Percentiles rank a stretch among this genome's conserved stretches.
These are phyloP conservation scores for Trichomonascaceae sp. DNA, from an alignment of 1,139 yeast species.

Conservation along the genomic window DNA sequence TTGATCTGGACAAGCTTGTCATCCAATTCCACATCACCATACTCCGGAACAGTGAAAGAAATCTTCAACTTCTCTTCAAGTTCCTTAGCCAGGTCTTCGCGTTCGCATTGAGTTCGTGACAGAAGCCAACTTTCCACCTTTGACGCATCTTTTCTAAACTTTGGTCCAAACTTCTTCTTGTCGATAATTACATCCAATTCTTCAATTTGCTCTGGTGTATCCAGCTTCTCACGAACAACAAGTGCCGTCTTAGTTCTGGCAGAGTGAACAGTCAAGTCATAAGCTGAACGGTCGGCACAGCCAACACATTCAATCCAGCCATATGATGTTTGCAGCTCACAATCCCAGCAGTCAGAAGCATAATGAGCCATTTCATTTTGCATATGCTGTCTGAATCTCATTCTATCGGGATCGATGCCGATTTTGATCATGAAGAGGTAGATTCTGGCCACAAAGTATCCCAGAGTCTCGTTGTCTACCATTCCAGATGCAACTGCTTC, in stretches of 20 bases:
- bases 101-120: constrained; percentile 76
- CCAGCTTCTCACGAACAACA: constrained; percentile 85
- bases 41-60: constrained; percentile 52
- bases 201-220: constrained; percentile 78
- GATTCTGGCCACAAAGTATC: constrained; percentile 93
- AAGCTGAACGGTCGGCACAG: constrained; percentile 98
- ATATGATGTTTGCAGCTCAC: constrained; percentile 88
- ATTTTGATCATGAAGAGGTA: constrained; percentile 76
- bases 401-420: constrained; percentile 77
- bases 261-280: constrained; percentile 91
- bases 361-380: constrained; percentile 99
- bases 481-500: constrained; percentile 83
- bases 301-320: constrained; percentile 99
- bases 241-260: constrained; percentile 92
- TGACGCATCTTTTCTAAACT: constrained; percentile 95
- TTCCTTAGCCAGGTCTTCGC: constrained; percentile 69
- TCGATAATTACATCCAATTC: constrained; percentile 77
- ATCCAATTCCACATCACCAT: constrained; percentile 65
- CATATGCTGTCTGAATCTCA: constrained; percentile 99
- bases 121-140: constrained; percentile 76
- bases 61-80: constrained; percentile 61
- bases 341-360: constrained; percentile 99
- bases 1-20: constrained; percentile 65
- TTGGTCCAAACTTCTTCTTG: constrained; percentile 96
- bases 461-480: constrained; percentile 95